A percentile compares a stretch with the other conserved stretches of the same genome.
Conservation (phyloP, 306 rosid genomes). For the Senna tora region DNA sequence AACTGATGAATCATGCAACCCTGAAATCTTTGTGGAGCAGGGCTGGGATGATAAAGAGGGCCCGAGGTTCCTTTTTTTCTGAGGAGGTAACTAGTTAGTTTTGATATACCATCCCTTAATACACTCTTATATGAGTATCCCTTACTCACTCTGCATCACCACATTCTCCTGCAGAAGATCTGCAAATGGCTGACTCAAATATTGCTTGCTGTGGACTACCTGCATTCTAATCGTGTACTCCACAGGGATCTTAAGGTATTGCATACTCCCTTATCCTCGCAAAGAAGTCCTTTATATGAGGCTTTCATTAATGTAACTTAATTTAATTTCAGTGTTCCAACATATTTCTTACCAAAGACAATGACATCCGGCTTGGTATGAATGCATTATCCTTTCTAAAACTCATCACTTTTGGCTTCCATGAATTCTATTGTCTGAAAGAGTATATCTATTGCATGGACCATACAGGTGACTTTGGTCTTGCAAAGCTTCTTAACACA, state of each 20-base stretch:
- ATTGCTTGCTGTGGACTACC: constrained; percentile 84
- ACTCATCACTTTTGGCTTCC: constrained; percentile 34
- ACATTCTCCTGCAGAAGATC: constrained; percentile 58
- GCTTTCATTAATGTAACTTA: constrained; percentile 31
- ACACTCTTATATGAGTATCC: constrained; percentile 20
- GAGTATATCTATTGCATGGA: constrained; percentile 39
- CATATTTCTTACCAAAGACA: constrained; percentile 82
- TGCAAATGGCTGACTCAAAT: constrained; percentile 91
- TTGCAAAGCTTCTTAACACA: constrained; percentile 77
- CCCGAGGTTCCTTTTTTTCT: constrained; percentile 66
- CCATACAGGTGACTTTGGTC: constrained; percentile 89
- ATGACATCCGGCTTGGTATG: constrained; percentile 80
- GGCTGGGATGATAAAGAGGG: constrained; percentile 73
- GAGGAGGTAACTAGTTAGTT: constrained; percentile 69
- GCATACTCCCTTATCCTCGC: constrained; percentile 18
- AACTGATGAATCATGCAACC: constrained; percentile 28
- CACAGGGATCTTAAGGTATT: constrained; percentile 92
- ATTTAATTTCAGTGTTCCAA: constrained; percentile 81
- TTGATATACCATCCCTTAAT: constrained; percentile 27
- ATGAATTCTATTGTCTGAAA: constrained; percentile 33
- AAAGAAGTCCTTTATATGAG: constrained; percentile 25
- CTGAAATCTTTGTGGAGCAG: constrained; percentile 52
- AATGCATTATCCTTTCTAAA: constrained; percentile 26
- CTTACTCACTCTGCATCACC: constrained; percentile 36
- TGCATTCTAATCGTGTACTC: constrained; percentile 86